A percentile compares a stretch with the other conserved stretches of the same genome.
Conservation (phyloP, 2,329 filamentous ascomycete species). For the Xylaria sp. region DNA sequence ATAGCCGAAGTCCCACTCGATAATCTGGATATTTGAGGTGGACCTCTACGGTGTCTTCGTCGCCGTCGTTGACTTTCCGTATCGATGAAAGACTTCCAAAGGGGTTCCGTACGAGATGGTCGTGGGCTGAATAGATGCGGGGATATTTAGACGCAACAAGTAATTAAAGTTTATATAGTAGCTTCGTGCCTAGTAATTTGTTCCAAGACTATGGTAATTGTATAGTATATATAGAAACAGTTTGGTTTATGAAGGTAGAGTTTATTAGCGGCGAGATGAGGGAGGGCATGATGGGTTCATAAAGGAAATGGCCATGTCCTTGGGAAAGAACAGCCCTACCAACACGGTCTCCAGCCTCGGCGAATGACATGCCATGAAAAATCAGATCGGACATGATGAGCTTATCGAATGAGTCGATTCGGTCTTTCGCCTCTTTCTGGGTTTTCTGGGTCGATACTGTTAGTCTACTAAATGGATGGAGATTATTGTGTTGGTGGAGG, state of each 20-base stretch:
- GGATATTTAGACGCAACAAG: not conserved
- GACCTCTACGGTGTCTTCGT: not conserved
- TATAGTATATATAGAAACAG: not conserved
- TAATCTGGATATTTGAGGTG: not conserved
- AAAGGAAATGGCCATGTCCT: constrained; percentile 8
- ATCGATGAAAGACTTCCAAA: not conserved
- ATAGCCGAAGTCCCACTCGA: not conserved
- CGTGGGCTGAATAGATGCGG: not conserved
- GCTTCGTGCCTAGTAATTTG: not conserved
- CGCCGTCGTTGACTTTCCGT: not conserved
- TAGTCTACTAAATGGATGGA: constrained; percentile 13
- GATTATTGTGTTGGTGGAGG: constrained; percentile 6
- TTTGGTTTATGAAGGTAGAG: not conserved
- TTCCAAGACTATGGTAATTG: constrained; percentile 7
- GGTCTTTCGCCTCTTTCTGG: constrained; percentile 27
- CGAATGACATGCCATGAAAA: constrained; percentile 20
- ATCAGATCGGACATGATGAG: constrained; percentile 14
- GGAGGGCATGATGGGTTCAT: constrained; percentile 21
- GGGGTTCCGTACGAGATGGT: not conserved
- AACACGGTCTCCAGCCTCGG: constrained; percentile 4
- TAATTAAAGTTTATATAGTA: not conserved
- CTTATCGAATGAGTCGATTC: constrained; percentile 23
- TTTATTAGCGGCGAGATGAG: constrained; percentile 16
- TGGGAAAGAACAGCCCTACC: constrained; percentile 1
- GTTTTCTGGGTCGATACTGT: constrained; percentile 14